Percentiles rank a stretch among this genome's conserved stretches.
Evolutionary conservation across 257 asterid species (phyloP).

Genomic region (Gentiana dahurica): DNA sequence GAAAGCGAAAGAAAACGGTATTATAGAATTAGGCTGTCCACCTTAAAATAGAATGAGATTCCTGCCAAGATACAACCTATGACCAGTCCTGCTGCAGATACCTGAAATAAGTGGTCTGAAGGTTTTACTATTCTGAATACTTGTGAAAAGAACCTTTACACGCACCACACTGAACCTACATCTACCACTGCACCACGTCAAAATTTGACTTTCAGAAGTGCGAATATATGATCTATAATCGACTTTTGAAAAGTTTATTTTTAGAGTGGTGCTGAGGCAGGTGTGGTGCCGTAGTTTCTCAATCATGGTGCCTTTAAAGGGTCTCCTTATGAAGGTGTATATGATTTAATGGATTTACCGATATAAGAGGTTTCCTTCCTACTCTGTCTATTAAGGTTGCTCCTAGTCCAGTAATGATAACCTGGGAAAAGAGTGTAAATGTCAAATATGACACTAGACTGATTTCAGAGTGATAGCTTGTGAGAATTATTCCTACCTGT

Average conservation of each 20-base stretch:
- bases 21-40: slow-evolving; percentile 6
- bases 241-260: too few species aligned
- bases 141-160: too few species aligned
- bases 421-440: slow-evolving; percentile 23
- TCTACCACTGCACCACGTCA: too few species aligned
- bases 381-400: slow-evolving; percentile 64
- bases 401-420: slow-evolving; percentile 63
- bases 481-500: slow-evolving; percentile 39
- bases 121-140: too few species aligned
- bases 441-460: neutral
- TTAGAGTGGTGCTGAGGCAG: too few species aligned
- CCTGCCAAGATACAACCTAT: slow-evolving; percentile 62
- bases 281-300: neutral
- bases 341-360: slow-evolving; percentile 31
- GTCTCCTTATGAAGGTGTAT: neutral
- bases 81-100: slow-evolving; percentile 72
- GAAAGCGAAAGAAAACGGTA: too few species aligned
- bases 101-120: slow-evolving; percentile 23
- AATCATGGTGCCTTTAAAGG: neutral
- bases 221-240: too few species aligned
- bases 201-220: too few species aligned
- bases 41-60: slow-evolving; percentile 73
- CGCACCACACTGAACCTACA: too few species aligned
- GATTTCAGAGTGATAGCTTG: slow-evolving; percentile 2
- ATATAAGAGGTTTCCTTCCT: slow-evolving; percentile 80